Percentiles rank a stretch among this genome's conserved stretches.
These are phyloP conservation scores for Neopestalotiopsis rosae DNA, from an alignment of 2,329 filamentous ascomycete species.

Conservation along the genomic window DNA sequence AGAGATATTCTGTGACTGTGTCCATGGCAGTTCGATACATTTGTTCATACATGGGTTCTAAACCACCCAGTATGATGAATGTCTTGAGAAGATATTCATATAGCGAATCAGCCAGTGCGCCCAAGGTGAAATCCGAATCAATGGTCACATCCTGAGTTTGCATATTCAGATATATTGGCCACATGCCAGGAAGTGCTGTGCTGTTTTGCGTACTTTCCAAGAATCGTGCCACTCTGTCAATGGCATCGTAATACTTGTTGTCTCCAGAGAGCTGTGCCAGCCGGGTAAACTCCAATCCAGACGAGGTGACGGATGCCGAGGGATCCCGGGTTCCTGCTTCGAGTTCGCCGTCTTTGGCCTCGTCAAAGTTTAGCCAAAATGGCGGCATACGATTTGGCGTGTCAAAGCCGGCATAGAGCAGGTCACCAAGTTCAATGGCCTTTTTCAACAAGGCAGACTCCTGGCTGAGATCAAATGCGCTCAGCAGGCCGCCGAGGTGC, in stretches of 20 bases:
- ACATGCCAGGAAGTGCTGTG: conserved; percentile 78
- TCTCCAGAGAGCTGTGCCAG: conserved; percentile 73
- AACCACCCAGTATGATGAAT: conserved; percentile 70
- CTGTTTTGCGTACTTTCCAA: conserved; percentile 71
- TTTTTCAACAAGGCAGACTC: conserved; percentile 48
- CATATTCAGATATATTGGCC: conserved; percentile 70
- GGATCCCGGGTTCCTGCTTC: conserved; percentile 41
- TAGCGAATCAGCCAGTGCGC: conserved; percentile 59
- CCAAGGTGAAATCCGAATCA: conserved; percentile 54
- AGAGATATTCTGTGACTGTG: conserved; percentile 63
- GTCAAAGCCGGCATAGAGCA: conserved; percentile 54
- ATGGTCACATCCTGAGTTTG: conserved; percentile 49
- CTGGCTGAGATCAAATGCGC: conserved; percentile 50
- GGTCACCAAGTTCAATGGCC: conserved; percentile 50
- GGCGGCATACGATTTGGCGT: conserved; percentile 54
- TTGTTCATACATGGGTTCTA: conserved; percentile 61
- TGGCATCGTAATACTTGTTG: conserved; percentile 75
- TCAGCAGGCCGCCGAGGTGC: conserved; percentile 50
- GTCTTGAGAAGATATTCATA: conserved; percentile 69
- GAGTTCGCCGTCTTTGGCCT: conserved; percentile 41
- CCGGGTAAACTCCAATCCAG: conserved; percentile 74
- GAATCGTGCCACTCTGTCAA: conserved; percentile 73
- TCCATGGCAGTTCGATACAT: conserved; percentile 69
- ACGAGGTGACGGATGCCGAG: conserved; percentile 56
- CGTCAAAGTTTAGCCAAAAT: conserved; percentile 61